Conservation (phyloP, 148 eudicot genomes). For the Suaeda aralocaspica region DNA sequence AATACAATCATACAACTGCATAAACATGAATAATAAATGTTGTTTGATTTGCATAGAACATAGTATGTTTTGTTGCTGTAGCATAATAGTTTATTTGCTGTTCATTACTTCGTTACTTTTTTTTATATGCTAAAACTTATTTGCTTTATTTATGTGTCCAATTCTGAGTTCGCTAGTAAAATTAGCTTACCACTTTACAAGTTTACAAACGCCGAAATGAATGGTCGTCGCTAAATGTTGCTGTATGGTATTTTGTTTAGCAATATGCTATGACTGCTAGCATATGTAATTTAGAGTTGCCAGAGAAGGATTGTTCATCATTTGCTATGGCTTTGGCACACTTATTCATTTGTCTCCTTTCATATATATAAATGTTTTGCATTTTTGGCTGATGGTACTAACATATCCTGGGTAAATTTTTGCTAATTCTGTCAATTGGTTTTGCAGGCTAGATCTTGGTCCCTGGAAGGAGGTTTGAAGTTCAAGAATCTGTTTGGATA, state of each 20-base stretch:
- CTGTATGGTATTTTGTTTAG: not conserved
- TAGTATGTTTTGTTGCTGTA: not conserved
- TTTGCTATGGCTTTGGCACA: slow-evolving; percentile 6
- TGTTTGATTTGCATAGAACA: not conserved
- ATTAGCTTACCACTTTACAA: not conserved
- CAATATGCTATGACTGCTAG: not conserved
- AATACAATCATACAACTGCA: no score
- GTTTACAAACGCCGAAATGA: not conserved
- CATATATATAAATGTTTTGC: not conserved
- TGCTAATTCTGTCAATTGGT: slow-evolving; percentile 18
- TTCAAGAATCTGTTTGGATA: slow-evolving; percentile 76
- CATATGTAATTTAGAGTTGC: not conserved
- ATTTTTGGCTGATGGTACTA: slow-evolving; percentile 12
- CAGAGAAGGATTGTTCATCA: not conserved
- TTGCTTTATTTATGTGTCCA: not conserved
- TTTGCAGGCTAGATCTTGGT: slow-evolving; percentile 82
- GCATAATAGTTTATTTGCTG: not conserved
- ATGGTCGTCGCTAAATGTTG: not conserved
- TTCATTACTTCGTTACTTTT: no score
- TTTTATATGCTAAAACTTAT: not conserved
- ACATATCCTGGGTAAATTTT: slow-evolving; percentile 3
- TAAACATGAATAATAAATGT: no score
- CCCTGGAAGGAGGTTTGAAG: slow-evolving; percentile 73
- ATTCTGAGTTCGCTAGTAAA: slow-evolving; percentile 1
- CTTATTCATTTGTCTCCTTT: not conserved